Evolutionary conservation across 306 rosid genomes (phyloP).

Genomic region (Malus fusca): DNA sequence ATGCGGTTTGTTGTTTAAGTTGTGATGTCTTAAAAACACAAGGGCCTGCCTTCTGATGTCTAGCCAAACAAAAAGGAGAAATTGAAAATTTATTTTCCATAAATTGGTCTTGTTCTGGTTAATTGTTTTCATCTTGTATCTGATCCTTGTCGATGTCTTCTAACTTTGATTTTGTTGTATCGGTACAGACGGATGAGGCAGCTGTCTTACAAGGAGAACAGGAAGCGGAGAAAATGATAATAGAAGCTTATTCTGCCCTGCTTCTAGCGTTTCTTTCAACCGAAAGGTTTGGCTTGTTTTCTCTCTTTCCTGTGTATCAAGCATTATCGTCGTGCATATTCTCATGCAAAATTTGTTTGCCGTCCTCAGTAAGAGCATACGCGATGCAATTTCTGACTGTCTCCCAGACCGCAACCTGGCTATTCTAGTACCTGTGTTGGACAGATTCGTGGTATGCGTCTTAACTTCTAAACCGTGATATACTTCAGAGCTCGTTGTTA

Average conservation of each 20-base stretch:
- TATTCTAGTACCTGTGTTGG: constrained; percentile 85
- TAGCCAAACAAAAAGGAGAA: not conserved
- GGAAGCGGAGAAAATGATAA: constrained; percentile 81
- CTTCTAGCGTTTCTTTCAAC: constrained; percentile 60
- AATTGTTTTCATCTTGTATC: not conserved
- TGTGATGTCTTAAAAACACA: not conserved
- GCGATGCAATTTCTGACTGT: constrained; percentile 38
- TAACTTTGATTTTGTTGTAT: constrained; percentile 19
- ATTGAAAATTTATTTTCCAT: not conserved
- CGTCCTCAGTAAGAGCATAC: constrained; percentile 33
- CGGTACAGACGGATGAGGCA: constrained; percentile 65
- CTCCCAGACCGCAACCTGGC: constrained; percentile 60
- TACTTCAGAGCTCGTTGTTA: not conserved
- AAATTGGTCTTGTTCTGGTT: too few species aligned
- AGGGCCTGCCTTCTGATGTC: not conserved
- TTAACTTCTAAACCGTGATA: not conserved
- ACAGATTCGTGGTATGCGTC: constrained; percentile 87
- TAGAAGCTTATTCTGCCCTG: constrained; percentile 50
- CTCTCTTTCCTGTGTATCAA: not conserved
- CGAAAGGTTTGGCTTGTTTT: constrained; percentile 32
- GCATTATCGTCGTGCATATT: not conserved
- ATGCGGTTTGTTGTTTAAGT: not conserved
- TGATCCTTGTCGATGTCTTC: not conserved
- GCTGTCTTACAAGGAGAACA: constrained; percentile 80
- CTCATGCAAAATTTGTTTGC: constrained; percentile 4